Evolutionary conservation across 176 grass and related monocot species (phyloP).

Genomic region (Leersia perrieri): DNA sequence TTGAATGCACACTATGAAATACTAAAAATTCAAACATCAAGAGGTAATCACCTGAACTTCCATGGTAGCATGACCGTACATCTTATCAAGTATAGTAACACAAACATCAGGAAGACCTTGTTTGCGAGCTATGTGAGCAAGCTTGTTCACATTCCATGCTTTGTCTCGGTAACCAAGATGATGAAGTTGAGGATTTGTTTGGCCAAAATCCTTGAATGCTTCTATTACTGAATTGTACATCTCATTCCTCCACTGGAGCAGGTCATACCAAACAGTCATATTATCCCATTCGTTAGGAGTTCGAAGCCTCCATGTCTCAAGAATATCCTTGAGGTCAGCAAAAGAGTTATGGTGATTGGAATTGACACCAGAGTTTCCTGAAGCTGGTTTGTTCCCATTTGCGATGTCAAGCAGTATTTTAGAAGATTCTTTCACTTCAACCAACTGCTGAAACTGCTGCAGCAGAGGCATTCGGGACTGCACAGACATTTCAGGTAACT

Average conservation of each 20-base stretch:
- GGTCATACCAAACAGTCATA: slow-evolving; percentile 96
- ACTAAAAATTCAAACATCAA: slow-evolving; percentile 1
- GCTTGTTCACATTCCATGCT: slow-evolving; percentile 99
- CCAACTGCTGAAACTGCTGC: slow-evolving; percentile 96
- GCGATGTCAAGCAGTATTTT: slow-evolving; percentile 93
- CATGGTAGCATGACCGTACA: slow-evolving; percentile 99
- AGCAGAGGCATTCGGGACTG: slow-evolving; percentile 84
- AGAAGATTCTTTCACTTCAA: slow-evolving; percentile 95
- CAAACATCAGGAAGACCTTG: slow-evolving; percentile 97
- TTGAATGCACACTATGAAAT: background rate
- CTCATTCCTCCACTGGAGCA: slow-evolving; percentile 99
- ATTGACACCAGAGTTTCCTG: slow-evolving; percentile 75
- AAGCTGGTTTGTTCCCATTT: slow-evolving; percentile 92
- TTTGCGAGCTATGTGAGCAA: slow-evolving; percentile 92
- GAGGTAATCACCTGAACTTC: slow-evolving; percentile 87
- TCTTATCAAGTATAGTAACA: slow-evolving; percentile 95
- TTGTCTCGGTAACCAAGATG: slow-evolving; percentile 98
- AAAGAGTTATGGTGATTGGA: slow-evolving; percentile 65
- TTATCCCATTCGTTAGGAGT: slow-evolving; percentile 98
- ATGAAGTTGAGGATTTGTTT: slow-evolving; percentile 95
- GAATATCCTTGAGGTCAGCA: slow-evolving; percentile 97
- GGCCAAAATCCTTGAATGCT: slow-evolving; percentile 86
- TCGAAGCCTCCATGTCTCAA: slow-evolving; percentile 95
- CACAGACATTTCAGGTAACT: slow-evolving; percentile 94
- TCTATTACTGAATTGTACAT: slow-evolving; percentile 99